Percentiles rank a stretch among this genome's conserved stretches.
phyloP scores from a whole-genome alignment of 805 yeast genomes.

The Ogataea methanolica region DNA sequence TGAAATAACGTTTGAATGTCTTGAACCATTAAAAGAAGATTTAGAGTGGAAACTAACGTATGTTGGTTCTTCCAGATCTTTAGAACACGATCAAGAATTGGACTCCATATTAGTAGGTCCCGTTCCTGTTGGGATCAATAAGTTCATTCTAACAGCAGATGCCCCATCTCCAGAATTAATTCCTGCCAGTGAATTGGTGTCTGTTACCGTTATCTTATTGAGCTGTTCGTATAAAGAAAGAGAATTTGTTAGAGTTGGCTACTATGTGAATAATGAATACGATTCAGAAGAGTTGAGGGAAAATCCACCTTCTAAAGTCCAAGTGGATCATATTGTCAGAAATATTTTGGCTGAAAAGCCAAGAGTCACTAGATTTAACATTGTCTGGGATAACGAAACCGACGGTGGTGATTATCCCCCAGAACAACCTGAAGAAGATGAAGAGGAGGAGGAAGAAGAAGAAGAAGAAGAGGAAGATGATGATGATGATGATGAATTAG shows the following conservation, averaged over 20 bases:
- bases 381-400: conserved; percentile 82
- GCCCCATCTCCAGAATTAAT: conserved; percentile 95
- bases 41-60: conserved; percentile 96
- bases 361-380: conserved; percentile 92
- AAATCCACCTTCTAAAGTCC: conserved; percentile 90
- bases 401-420: conserved; percentile 69
- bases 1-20: conserved; percentile 95
- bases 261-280: conserved; percentile 95
- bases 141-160: conserved; percentile 88
- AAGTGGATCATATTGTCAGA: conserved; percentile 89
- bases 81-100: conserved; percentile 94
- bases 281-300: conserved; percentile 90
- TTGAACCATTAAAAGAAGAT: conserved; percentile 88
- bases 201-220: conserved; percentile 88
- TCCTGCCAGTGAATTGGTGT: conserved; percentile 92
- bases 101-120: conserved; percentile 98
- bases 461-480: conserved; percentile 54
- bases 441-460: conserved; percentile 57
- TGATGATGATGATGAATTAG: conserved; percentile 48
- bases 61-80: conserved; percentile 90
- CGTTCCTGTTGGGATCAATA: conserved; percentile 94
- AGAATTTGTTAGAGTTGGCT: conserved; percentile 96
- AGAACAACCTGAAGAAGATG: conserved; percentile 62
- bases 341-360: conserved; percentile 97
- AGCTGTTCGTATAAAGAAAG: conserved; percentile 91